Conservation (phyloP, 2,329 filamentous ascomycete species). For the Scolecobasidium constrictum region DNA sequence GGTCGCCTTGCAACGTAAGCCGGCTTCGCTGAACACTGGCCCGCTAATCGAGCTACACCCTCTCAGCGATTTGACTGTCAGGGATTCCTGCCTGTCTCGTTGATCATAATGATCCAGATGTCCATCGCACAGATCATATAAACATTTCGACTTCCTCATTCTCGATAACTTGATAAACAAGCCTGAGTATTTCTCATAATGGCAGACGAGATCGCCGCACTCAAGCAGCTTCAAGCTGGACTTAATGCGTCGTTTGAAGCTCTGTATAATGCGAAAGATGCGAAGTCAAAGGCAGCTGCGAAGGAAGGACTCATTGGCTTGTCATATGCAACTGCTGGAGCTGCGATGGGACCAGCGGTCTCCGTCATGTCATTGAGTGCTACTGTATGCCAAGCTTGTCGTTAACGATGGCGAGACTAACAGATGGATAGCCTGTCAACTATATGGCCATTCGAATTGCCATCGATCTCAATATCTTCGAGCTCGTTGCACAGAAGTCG, state of each 20-base stretch:
- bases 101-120: no score
- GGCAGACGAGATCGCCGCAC: background rate
- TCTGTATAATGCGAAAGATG: background rate
- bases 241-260: slow-evolving; percentile 7
- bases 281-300: slow-evolving; percentile 3
- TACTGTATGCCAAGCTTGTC: background rate
- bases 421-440: slow-evolving; percentile 2
- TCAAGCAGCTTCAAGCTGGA: slow-evolving; percentile 8
- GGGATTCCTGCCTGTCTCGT: no score
- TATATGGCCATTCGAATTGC: slow-evolving; percentile 2
- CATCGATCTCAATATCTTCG: slow-evolving; percentile 5
- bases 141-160: no score
- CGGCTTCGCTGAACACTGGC: no score
- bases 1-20: no score
- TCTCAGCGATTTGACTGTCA: no score
- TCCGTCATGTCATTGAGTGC: background rate
- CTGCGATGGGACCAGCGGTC: slow-evolving; percentile 2
- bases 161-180: no score
- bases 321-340: slow-evolving; percentile 1
- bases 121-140: no score
- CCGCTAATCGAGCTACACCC: no score
- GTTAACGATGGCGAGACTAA: no score
- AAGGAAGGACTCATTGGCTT: slow-evolving; percentile 6
- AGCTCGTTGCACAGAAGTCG: background rate
- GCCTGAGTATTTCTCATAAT: no score